Percentiles rank a stretch among this genome's conserved stretches.
phyloP scores from a whole-genome alignment of 2,329 filamentous ascomycete species.

The Thielaviopsis populi region DNA sequence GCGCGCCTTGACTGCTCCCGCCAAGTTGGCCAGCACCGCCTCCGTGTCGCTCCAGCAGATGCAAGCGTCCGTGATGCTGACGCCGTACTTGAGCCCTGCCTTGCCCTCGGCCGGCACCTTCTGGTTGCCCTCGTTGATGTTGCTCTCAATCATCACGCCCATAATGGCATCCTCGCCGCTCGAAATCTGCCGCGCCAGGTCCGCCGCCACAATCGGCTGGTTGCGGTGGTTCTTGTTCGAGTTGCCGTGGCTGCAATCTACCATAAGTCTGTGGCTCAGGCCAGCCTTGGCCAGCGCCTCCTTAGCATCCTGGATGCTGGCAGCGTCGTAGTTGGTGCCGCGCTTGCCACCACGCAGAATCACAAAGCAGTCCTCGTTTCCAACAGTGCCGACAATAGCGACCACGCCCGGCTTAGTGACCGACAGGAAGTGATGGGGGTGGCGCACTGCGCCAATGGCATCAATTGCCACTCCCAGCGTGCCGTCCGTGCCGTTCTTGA shows the following conservation, averaged over 20 bases:
- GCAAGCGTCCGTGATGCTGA: constrained; percentile 95
- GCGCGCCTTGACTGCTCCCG: constrained; percentile 62
- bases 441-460: constrained; percentile 80
- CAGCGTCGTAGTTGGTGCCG: constrained; percentile 84
- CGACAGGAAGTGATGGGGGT: constrained; percentile 91
- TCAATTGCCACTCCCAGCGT: constrained; percentile 81
- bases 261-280: constrained; percentile 69
- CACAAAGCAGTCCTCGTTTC: constrained; percentile 94
- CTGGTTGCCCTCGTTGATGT: constrained; percentile 87
- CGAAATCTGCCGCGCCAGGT: constrained; percentile 69
- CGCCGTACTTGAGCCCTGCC: constrained; percentile 73
- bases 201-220: constrained; percentile 81
- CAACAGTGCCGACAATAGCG: constrained; percentile 83
- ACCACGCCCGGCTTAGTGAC: constrained; percentile 94
- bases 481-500: constrained; percentile 98
- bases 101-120: constrained; percentile 83
- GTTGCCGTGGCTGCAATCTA: constrained; percentile 96
- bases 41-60: constrained; percentile 90
- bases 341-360: constrained; percentile 85
- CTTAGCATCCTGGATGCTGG: constrained; percentile 74
- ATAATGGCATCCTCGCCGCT: constrained; percentile 76
- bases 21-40: constrained; percentile 58
- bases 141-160: constrained; percentile 98
- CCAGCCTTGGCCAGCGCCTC: constrained; percentile 60
- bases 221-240: constrained; percentile 94